Conservation (phyloP, 139 green algal species). For the Dunaliella primolecta region DNA sequence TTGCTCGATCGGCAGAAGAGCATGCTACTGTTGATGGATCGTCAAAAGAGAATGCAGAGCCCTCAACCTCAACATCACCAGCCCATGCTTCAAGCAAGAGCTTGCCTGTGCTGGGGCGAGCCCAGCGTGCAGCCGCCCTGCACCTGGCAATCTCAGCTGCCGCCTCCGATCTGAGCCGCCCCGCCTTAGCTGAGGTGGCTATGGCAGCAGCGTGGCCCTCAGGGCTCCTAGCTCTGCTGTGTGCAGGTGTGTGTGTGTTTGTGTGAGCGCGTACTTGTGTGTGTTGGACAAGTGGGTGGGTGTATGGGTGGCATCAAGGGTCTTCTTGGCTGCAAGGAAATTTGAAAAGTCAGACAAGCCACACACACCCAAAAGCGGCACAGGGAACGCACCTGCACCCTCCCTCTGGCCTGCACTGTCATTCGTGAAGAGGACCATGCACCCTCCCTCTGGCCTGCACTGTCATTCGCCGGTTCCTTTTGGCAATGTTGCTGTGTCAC, state of each 20-base stretch:
- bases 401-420: not conserved
- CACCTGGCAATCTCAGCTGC: not conserved
- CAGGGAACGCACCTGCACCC: no score
- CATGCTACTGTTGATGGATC: no score
- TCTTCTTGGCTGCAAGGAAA: not conserved
- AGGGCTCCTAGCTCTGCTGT: slow-evolving; percentile 2
- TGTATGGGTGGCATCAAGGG: not conserved
- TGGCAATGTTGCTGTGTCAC: no score
- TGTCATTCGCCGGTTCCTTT: not conserved
- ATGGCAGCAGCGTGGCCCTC: not conserved
- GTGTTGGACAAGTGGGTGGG: not conserved
- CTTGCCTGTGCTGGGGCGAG: no score
- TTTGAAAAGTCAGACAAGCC: no score
- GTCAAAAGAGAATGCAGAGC: no score
- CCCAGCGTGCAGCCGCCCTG: not conserved
- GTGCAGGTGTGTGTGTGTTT: not conserved
- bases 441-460: no score
- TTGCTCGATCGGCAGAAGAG: no score
- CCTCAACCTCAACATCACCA: no score
- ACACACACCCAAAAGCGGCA: no score
- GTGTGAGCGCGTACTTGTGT: not conserved
- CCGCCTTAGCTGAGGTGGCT: not conserved
- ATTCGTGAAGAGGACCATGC: not conserved
- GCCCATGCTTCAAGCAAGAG: no score
- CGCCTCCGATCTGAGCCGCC: not conserved